Percentiles rank a stretch among this genome's conserved stretches.
These are phyloP conservation scores for Diaporthe longicolla DNA, from an alignment of 2,329 filamentous ascomycete species.

Conservation along the genomic window DNA sequence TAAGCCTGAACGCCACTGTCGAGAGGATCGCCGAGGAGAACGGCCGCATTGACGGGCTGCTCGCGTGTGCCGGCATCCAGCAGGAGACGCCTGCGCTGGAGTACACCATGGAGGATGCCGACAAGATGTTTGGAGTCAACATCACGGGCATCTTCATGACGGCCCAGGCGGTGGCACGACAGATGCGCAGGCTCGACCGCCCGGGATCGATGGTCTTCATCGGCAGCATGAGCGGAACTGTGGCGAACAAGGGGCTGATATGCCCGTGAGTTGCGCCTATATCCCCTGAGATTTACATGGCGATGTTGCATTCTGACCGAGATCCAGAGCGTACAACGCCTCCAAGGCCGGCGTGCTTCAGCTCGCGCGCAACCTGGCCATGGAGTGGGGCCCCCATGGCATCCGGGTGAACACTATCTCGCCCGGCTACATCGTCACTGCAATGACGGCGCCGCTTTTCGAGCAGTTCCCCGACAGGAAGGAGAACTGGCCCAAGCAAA, in stretches of 20 bases:
- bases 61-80: slow-evolving; percentile 80
- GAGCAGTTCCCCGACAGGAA: slow-evolving; percentile 78
- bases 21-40: slow-evolving; percentile 77
- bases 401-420: slow-evolving; percentile 88
- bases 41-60: slow-evolving; percentile 82
- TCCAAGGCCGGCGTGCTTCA: slow-evolving; percentile 83
- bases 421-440: slow-evolving; percentile 84
- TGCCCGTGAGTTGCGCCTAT: slow-evolving; percentile 67
- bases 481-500: slow-evolving; percentile 82
- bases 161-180: slow-evolving; percentile 87
- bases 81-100: slow-evolving; percentile 88
- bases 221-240: slow-evolving; percentile 77
- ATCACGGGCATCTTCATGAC: slow-evolving; percentile 89
- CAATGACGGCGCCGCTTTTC: slow-evolving; percentile 88
- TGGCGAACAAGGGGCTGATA: slow-evolving; percentile 74
- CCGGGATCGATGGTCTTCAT: slow-evolving; percentile 76
- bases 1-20: slow-evolving; percentile 76
- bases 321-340: slow-evolving; percentile 77
- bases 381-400: slow-evolving; percentile 79
- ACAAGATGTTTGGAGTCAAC: slow-evolving; percentile 87
- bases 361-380: slow-evolving; percentile 77
- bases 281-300: neutral
- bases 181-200: slow-evolving; percentile 73
- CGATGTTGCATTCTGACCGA: neutral
- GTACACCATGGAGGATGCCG: slow-evolving; percentile 80